Conservation (phyloP, 345 rosid species). For the Pelargonium nanum region DNA sequence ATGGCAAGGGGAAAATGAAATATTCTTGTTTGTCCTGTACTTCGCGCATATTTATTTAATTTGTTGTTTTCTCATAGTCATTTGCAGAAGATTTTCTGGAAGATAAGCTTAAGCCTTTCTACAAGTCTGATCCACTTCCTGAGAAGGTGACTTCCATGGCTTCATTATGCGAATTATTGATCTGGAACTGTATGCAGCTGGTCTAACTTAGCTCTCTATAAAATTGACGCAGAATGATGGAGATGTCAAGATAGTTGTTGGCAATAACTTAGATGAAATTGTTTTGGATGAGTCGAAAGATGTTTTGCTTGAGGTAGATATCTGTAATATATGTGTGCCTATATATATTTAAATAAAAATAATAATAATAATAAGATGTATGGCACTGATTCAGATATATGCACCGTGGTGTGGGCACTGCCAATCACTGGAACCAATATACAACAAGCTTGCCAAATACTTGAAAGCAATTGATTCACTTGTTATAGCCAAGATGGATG, state of each 20-base stretch:
- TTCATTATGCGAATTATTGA: neutral
- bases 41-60: neutral
- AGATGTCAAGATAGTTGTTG: conserved; percentile 93
- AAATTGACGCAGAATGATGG: conserved; percentile 59
- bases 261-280: conserved; percentile 79
- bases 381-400: conserved; percentile 47
- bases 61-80: conserved; percentile 21
- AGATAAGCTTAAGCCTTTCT: conserved; percentile 84
- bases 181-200: neutral
- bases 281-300: conserved; percentile 93
- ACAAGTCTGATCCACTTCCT: conserved; percentile 89
- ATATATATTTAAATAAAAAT: too few relatives aligned
- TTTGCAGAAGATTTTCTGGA: conserved; percentile 61
- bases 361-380: neutral
- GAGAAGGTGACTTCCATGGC: conserved; percentile 47
- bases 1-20: neutral
- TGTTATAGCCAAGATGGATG: conserved; percentile 97
- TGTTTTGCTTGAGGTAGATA: conserved; percentile 84
- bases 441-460: conserved; percentile 87
- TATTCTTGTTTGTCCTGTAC: neutral
- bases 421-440: conserved; percentile 86
- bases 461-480: conserved; percentile 64
- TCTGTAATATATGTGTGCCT: neutral
- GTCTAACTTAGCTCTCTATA: neutral
- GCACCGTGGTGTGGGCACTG: conserved; percentile 99